phyloP scores from a whole-genome alignment of 257 asterid species.

The Leonotis leonurus region DNA sequence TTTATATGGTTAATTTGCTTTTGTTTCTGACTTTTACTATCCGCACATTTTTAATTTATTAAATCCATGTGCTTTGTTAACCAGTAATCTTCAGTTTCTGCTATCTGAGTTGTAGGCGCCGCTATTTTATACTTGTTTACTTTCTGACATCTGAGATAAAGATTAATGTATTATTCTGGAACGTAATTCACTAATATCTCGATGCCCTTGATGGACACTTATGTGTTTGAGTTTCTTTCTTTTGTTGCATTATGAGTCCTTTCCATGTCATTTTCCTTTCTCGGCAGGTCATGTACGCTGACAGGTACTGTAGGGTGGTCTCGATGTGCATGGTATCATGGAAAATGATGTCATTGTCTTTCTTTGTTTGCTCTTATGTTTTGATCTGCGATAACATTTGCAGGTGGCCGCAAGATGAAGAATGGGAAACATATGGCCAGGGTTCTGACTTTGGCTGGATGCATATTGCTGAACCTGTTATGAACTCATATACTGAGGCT shows the following conservation, averaged over 20 bases:
- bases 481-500: slow-evolving; percentile 81
- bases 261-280: not conserved
- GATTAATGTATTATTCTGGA: not conserved
- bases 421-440: slow-evolving; percentile 70
- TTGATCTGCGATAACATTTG: slow-evolving; percentile 8
- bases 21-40: not conserved
- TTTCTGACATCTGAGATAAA: not conserved
- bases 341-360: not conserved
- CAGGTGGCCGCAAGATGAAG: slow-evolving; percentile 74
- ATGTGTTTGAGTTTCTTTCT: not conserved
- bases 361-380: not conserved
- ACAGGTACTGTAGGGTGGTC: not conserved
- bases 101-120: not conserved
- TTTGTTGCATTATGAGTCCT: not conserved
- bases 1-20: not conserved
- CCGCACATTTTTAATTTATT: not conserved
- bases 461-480: slow-evolving; percentile 85
- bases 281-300: not conserved
- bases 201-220: not conserved
- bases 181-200: not conserved
- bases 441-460: slow-evolving; percentile 81
- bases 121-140: not conserved
- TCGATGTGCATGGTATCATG: not conserved
- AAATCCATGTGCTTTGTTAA: no score
- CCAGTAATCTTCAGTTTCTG: not conserved